Evolutionary conservation across 495 filamentous ascomycete genomes (phyloP).

Genomic region (Daldinia decipiens): DNA sequence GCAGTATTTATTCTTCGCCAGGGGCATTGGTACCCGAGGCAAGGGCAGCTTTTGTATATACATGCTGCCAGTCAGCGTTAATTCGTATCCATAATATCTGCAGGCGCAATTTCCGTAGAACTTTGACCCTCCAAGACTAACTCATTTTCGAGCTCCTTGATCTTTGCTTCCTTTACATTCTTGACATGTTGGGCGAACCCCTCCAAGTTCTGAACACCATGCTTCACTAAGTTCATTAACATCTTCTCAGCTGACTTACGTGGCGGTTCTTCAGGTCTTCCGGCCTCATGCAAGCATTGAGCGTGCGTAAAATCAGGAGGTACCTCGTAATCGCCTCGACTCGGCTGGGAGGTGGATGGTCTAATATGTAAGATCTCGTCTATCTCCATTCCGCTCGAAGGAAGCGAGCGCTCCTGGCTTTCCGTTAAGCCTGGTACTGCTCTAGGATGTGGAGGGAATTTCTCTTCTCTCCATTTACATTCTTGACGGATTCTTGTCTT

Average conservation of each 20-base stretch:
- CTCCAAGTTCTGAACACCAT: slow-evolving; percentile 36
- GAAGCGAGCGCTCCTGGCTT: slow-evolving; percentile 17
- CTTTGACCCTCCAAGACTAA: not conserved
- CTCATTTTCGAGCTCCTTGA: slow-evolving; percentile 22
- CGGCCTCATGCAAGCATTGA: slow-evolving; percentile 19
- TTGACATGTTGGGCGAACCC: slow-evolving; percentile 18
- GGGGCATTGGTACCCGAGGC: not conserved
- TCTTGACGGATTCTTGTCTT: slow-evolving; percentile 48
- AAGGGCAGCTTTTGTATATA: not conserved
- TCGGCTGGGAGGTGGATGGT: slow-evolving; percentile 13
- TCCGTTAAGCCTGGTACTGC: slow-evolving; percentile 18
- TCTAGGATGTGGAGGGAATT: slow-evolving; percentile 11
- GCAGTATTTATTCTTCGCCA: not conserved
- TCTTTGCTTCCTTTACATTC: slow-evolving; percentile 25
- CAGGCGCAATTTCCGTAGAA: slow-evolving; percentile 11
- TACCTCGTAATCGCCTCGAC: slow-evolving; percentile 24
- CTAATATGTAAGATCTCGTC: slow-evolving; percentile 33
- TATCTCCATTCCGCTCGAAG: slow-evolving; percentile 21
- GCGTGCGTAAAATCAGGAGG: slow-evolving; percentile 21
- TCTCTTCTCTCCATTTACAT: slow-evolving; percentile 23
- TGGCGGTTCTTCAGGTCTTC: slow-evolving; percentile 21
- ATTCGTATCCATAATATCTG: slow-evolving; percentile 36
- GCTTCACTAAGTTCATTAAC: slow-evolving; percentile 32
- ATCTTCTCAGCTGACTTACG: slow-evolving; percentile 40
- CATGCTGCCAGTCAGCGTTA: slow-evolving; percentile 1